Percentiles rank a stretch among this genome's conserved stretches.
phyloP scores from a whole-genome alignment of 2,329 filamentous ascomycete genomes.

The Botrytis tulipae region DNA sequence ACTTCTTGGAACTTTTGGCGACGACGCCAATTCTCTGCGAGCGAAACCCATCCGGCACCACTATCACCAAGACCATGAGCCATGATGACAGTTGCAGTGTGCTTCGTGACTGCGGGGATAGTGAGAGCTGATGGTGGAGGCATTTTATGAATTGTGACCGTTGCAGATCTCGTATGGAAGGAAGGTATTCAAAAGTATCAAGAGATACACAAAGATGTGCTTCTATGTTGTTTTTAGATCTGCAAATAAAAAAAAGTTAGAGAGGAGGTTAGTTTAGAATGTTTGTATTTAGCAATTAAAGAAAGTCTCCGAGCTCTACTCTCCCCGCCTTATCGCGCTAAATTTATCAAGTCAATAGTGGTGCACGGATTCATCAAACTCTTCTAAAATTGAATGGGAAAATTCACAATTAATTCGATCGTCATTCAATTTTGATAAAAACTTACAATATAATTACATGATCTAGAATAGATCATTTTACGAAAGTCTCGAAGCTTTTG shows the following conservation, averaged over 20 bases:
- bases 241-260: neutral
- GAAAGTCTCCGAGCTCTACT: neutral
- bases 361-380: neutral
- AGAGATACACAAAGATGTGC: neutral
- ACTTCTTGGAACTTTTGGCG: slow-evolving; percentile 81
- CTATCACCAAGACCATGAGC: slow-evolving; percentile 88
- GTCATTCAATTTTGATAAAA: neutral
- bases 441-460: neutral
- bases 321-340: slow-evolving; percentile 13
- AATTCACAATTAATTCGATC: neutral
- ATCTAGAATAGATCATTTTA: neutral
- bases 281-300: neutral
- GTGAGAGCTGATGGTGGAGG: slow-evolving; percentile 50
- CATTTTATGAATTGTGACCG: slow-evolving; percentile 27
- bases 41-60: slow-evolving; percentile 73
- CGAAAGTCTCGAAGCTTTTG: neutral
- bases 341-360: neutral
- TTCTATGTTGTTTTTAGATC: neutral
- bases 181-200: neutral
- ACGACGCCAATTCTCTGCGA: slow-evolving; percentile 84
- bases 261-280: neutral
- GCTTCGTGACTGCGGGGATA: slow-evolving; percentile 74
- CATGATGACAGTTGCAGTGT: slow-evolving; percentile 95
- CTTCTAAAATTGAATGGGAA: neutral
- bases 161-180: neutral